phyloP scores from a whole-genome alignment of 495 filamentous ascomycete genomes.

The Podospora pseudoanserina region DNA sequence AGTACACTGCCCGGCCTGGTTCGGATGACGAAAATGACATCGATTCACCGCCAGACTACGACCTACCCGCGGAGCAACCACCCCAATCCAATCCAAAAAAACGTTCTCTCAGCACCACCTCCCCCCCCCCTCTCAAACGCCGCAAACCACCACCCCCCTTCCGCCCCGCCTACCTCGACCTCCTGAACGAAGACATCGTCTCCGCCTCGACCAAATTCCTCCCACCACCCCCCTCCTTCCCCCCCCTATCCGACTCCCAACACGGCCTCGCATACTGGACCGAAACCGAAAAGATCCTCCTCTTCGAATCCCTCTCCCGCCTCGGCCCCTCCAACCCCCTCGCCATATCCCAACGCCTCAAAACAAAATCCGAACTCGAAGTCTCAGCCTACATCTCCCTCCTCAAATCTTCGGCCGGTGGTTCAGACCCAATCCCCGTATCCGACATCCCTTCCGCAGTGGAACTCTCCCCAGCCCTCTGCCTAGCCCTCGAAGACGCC shows the following conservation, averaged over 20 bases:
- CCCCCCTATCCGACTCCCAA: slow-evolving; percentile 43
- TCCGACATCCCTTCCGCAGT: slow-evolving; percentile 64
- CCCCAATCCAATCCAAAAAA: neutral
- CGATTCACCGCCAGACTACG: neutral
- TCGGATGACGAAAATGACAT: neutral
- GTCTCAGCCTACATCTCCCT: slow-evolving; percentile 63
- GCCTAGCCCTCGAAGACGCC: slow-evolving; percentile 60
- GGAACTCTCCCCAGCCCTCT: slow-evolving; percentile 67
- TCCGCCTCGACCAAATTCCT: slow-evolving; percentile 37
- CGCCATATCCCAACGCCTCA: slow-evolving; percentile 60
- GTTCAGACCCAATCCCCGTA: neutral
- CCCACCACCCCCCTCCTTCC: slow-evolving; percentile 15
- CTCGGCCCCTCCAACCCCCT: slow-evolving; percentile 58
- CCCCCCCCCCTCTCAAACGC: slow-evolving; percentile 32
- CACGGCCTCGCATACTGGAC: slow-evolving; percentile 70
- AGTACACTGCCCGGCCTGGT: neutral
- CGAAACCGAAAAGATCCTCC: slow-evolving; percentile 58
- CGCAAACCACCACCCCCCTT: slow-evolving; percentile 32
- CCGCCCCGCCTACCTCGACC: slow-evolving; percentile 52
- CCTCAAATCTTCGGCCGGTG: slow-evolving; percentile 33
- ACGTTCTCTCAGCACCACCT: slow-evolving; percentile 7
- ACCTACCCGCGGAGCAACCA: neutral
- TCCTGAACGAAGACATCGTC: slow-evolving; percentile 56
- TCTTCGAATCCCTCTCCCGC: slow-evolving; percentile 62
- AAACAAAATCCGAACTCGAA: slow-evolving; percentile 71